These are phyloP conservation scores for Plasmodium ovale DNA, from an alignment of 169 alveolate genomes.

Conservation along the genomic window DNA sequence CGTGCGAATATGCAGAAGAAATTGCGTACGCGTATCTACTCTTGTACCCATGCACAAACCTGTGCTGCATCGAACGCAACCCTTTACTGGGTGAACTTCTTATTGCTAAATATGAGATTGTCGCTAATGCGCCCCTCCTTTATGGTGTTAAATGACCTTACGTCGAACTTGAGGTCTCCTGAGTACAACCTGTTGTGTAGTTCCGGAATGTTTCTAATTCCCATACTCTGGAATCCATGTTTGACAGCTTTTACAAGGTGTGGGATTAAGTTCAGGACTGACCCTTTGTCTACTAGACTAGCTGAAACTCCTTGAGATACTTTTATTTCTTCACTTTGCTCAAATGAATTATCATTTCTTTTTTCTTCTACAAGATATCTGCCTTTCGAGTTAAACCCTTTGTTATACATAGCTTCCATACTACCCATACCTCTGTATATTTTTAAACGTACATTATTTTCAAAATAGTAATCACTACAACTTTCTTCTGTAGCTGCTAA, in stretches of 20 bases:
- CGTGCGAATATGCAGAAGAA: too few species aligned
- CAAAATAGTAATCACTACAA: slow-evolving; percentile 94
- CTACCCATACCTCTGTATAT: slow-evolving; percentile 93
- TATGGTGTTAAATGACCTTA: slow-evolving; percentile 67
- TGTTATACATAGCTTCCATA: slow-evolving; percentile 86
- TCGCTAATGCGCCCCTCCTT: slow-evolving; percentile 65
- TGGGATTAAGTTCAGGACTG: slow-evolving; percentile 88
- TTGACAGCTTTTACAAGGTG: slow-evolving; percentile 86
- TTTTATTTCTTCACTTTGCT: slow-evolving; percentile 80
- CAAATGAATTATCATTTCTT: slow-evolving; percentile 41
- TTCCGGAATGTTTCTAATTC: slow-evolving; percentile 62
- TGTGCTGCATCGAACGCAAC: not conserved
- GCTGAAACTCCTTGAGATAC: slow-evolving; percentile 93
- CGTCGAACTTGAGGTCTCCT: slow-evolving; percentile 81
- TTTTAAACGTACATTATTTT: slow-evolving; percentile 89
- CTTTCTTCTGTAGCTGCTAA: slow-evolving; percentile 96
- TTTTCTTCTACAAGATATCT: slow-evolving; percentile 77
- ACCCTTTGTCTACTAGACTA: slow-evolving; percentile 90
- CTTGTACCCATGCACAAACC: not conserved
- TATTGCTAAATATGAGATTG: slow-evolving; percentile 48
- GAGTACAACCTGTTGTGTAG: slow-evolving; percentile 78
- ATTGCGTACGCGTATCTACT: too few species aligned
- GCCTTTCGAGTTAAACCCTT: slow-evolving; percentile 64
- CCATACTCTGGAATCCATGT: slow-evolving; percentile 85
- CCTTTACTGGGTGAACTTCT: slow-evolving; percentile 28